Percentiles rank a stretch among this genome's conserved stretches.
Evolutionary conservation across 208 protist species (phyloP).

Genomic region (Trypanosoma congolense): DNA sequence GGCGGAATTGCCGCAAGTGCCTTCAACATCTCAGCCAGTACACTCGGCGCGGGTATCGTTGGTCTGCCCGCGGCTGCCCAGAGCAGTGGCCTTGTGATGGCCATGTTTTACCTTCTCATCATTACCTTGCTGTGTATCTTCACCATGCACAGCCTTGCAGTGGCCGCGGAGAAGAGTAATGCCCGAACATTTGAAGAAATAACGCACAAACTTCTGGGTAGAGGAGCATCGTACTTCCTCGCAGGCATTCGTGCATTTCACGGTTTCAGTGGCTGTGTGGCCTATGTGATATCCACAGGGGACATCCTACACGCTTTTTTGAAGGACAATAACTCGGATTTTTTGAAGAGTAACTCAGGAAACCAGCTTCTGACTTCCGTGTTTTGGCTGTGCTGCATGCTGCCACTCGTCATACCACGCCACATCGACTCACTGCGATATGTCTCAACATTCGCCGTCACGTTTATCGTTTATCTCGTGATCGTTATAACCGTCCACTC

Average conservation of each 20-base stretch:
- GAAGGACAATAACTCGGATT: slow-evolving; percentile 13
- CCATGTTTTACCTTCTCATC: slow-evolving; percentile 38
- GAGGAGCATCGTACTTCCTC: slow-evolving; percentile 31
- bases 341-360: slow-evolving; percentile 20
- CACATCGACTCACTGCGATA: slow-evolving; percentile 64
- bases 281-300: slow-evolving; percentile 53
- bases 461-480: slow-evolving; percentile 57
- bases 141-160: slow-evolving; percentile 48
- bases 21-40: slow-evolving; percentile 45
- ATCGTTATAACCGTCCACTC: slow-evolving; percentile 42
- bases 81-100: slow-evolving; percentile 42
- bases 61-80: slow-evolving; percentile 51
- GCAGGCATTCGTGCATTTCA: slow-evolving; percentile 27
- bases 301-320: slow-evolving; percentile 40
- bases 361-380: slow-evolving; percentile 39
- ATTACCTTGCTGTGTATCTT: slow-evolving; percentile 36
- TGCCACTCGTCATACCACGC: slow-evolving; percentile 56
- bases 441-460: slow-evolving; percentile 40
- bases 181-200: slow-evolving; percentile 40
- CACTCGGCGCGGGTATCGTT: slow-evolving; percentile 65
- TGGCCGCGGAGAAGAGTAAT: slow-evolving; percentile 28
- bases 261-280: slow-evolving; percentile 40
- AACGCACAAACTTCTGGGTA: slow-evolving; percentile 27
- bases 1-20: slow-evolving; percentile 36
- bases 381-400: slow-evolving; percentile 54